Base-by-base conservation (phyloP, 2,329 filamentous ascomycete species). In the Sphaerostilbella broomeana region DNA sequence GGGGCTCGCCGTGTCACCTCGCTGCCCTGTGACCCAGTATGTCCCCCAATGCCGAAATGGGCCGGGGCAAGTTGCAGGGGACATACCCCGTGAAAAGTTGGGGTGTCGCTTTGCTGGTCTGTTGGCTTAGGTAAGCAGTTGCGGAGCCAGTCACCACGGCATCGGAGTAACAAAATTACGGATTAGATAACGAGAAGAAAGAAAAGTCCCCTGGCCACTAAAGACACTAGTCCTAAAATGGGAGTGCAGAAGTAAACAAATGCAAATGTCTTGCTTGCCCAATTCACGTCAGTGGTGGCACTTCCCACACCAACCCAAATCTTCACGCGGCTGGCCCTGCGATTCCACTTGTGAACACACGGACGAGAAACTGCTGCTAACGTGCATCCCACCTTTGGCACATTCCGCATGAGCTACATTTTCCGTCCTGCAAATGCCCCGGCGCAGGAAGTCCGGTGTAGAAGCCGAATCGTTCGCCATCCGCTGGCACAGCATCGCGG, bases 401-500 rank as follows among this genome's bases (percentile, higher is more conserved):
- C 27, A 39, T 39, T 32, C 36, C 36, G 26, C 19, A 42, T 42
- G 42, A 43, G 24, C 27, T 33, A 35, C 28, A 13, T 31, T 15
- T 22, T 11, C n/a, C 18, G n/a, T 48, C 46, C 40, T 42, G 49
- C 50, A 54, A 51, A 61, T 61, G 57, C 49, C 51, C 47, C 50
- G 49, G 51, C 51, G 47, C 45, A 49, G 46, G 32, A 48, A 50
- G 28, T 46, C 50, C 45, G 49, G 46, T 41, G 29, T 37, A 39
- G 41, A 51, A 36, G 33, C 50, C 43, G 50, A 61, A 37, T 43
- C 51, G 19, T 60, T 53, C 48, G 52, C 41, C 43, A 44, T 61
- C 40, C 59, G 61, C 50, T 63, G 61, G 61, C 59, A 61, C 41
- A 55, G 52, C 36, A 51, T 59, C 46, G 56, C 55, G 40, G 53